phyloP scores from a whole-genome alignment of 1,139 yeast genomes.

The Schwanniomyces etchellsii region DNA sequence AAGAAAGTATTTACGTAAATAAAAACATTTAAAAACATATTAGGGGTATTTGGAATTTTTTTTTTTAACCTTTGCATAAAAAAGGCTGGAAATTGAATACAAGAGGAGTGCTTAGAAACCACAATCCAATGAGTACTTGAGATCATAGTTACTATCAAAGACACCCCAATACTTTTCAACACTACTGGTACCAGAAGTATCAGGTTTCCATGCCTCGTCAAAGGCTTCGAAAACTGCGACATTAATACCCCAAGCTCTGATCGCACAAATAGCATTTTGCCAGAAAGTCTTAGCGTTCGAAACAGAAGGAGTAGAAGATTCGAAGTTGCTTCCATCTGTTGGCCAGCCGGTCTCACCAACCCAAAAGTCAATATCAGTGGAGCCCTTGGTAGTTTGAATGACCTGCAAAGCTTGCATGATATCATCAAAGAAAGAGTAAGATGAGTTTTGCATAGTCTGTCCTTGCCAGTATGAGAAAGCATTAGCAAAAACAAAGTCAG shows the following conservation, averaged over 20 bases:
- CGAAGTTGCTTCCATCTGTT: slow-evolving; percentile 74
- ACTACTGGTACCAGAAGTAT: slow-evolving; percentile 74
- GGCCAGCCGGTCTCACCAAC: slow-evolving; percentile 99
- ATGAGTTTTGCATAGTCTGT: slow-evolving; percentile 71
- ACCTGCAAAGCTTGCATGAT: slow-evolving; percentile 92
- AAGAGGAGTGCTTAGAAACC: no score
- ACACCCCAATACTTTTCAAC: slow-evolving; percentile 96
- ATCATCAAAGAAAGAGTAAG: slow-evolving; percentile 90
- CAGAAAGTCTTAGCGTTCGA: slow-evolving; percentile 75
- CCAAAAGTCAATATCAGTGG: slow-evolving; percentile 82
- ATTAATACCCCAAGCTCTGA: slow-evolving; percentile 93
- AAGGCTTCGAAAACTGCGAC: slow-evolving; percentile 90
- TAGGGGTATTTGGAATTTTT: no score
- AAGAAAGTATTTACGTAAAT: no score
- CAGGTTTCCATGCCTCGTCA: slow-evolving; percentile 95
- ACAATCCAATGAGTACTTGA: slow-evolving; percentile 60
- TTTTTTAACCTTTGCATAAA: no score
- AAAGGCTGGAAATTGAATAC: no score
- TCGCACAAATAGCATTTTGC: slow-evolving; percentile 84
- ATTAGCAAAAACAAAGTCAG: slow-evolving; percentile 84
- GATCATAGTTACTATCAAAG: slow-evolving; percentile 50
- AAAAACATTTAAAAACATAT: no score
- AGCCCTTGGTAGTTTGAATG: slow-evolving; percentile 79
- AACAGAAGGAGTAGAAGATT: slow-evolving; percentile 57
- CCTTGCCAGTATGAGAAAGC: slow-evolving; percentile 99